Percentiles rank a stretch among this genome's conserved stretches.
Conservation (phyloP, 2,329 filamentous ascomycete species). For the Endoconidiophora laricicola region DNA sequence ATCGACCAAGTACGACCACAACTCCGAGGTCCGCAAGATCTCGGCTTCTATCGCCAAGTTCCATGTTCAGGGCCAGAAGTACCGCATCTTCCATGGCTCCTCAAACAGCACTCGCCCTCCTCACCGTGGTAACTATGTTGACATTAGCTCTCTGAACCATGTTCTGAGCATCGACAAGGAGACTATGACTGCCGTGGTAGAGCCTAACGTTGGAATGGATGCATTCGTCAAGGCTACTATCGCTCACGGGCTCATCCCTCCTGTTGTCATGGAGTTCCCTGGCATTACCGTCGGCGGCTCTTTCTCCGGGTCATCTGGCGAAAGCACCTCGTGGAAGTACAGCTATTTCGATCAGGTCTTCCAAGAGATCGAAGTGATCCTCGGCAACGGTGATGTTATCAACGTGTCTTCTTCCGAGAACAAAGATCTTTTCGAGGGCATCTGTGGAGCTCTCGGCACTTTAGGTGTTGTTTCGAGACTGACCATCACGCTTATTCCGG, state of each 20-base stretch:
- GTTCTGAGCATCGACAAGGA: conserved; percentile 42
- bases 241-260: conserved; percentile 39
- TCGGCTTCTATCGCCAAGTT: conserved; percentile 29
- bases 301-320: conserved; percentile 49
- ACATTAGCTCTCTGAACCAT: conserved; percentile 46
- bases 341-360: conserved; percentile 49
- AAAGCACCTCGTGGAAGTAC: conserved; percentile 51
- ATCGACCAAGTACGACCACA: conserved; percentile 22
- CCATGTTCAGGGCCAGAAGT: conserved; percentile 31
- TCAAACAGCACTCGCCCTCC: conserved; percentile 56
- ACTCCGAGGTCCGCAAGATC: conserved; percentile 27
- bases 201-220: conserved; percentile 57
- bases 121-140: conserved; percentile 38
- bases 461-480: conserved; percentile 49
- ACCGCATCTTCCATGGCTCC: conserved; percentile 61
- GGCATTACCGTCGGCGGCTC: conserved; percentile 56
- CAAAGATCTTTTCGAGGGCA: conserved; percentile 45
- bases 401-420: conserved; percentile 32
- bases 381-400: conserved; percentile 41
- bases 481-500: conserved; percentile 40
- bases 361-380: conserved; percentile 45
- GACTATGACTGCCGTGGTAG: conserved; percentile 42
- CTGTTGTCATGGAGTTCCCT: conserved; percentile 55
- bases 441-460: conserved; percentile 49
- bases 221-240: conserved; percentile 40